Conservation (phyloP, 2,329 filamentous ascomycete species). For the Diaporthe eres region DNA sequence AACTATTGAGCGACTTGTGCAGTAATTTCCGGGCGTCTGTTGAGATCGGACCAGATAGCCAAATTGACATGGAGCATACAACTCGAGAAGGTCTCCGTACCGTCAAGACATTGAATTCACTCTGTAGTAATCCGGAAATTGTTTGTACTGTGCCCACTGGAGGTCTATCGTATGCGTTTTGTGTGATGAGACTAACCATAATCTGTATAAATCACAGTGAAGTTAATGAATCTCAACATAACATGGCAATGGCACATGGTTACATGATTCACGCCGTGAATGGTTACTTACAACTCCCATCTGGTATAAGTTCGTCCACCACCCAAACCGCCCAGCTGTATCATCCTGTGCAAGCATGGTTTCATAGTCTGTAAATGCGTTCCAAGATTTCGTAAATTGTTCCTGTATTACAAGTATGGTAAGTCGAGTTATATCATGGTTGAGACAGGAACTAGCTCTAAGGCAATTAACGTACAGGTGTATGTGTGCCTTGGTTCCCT, state of each 20-base stretch:
- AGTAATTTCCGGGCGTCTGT: not conserved
- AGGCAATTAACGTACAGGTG: not conserved
- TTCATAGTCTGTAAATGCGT: not conserved
- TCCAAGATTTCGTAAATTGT: not conserved
- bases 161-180: not conserved
- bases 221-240: not conserved
- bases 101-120: not conserved
- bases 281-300: not conserved
- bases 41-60: not conserved
- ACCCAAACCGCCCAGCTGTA: conserved; percentile 1
- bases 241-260: too few species aligned
- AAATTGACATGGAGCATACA: not conserved
- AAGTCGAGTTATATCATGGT: not conserved
- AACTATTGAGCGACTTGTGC: not conserved
- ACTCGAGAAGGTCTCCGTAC: not conserved
- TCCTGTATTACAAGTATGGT: not conserved
- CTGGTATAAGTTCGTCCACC: conserved; percentile 15
- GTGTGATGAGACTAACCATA: not conserved
- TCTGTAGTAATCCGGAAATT: not conserved
- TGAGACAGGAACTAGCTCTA: not conserved
- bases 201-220: not conserved
- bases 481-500: conserved; percentile 4
- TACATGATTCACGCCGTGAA: too few species aligned
- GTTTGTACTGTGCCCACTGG: not conserved
- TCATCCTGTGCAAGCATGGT: conserved; percentile 7